Percentiles rank a stretch among this genome's conserved stretches.
These are phyloP conservation scores for Botrytis squamosa DNA, from an alignment of 2,329 filamentous ascomycete genomes.

Conservation along the genomic window DNA sequence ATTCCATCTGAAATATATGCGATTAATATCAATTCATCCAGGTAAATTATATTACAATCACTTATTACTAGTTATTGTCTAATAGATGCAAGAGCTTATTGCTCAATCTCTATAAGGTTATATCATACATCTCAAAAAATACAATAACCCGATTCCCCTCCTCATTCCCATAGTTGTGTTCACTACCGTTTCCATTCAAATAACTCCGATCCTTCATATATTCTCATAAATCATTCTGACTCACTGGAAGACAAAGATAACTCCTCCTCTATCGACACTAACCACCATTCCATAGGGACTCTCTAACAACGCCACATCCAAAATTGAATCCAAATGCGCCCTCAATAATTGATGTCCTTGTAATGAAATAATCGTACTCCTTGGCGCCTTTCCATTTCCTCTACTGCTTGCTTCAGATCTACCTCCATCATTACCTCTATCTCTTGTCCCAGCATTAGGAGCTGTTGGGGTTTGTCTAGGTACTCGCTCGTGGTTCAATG, in stretches of 20 bases:
- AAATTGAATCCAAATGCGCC: conserved; percentile 82
- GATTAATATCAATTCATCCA: neutral
- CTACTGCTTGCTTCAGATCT: conserved; percentile 34
- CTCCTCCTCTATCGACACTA: conserved; percentile 83
- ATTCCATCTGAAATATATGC: neutral
- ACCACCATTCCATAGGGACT: conserved; percentile 90
- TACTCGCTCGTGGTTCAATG: conserved; percentile 60
- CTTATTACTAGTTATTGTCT: neutral
- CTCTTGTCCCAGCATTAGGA: conserved; percentile 36
- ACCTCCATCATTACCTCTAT: conserved; percentile 26
- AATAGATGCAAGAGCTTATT: neutral
- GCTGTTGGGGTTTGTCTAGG: conserved; percentile 35
- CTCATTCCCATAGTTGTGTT: neutral
- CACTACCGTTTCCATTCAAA: conserved; percentile 24
- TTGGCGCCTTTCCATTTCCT: conserved; percentile 51
- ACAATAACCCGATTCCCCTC: neutral
- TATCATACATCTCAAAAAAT: conserved; percentile 3
- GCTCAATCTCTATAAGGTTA: neutral
- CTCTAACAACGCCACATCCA: conserved; percentile 86
- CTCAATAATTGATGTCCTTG: conserved; percentile 85
- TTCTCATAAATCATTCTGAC: neutral
- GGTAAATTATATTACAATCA: neutral
- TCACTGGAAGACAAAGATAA: conserved; percentile 74
- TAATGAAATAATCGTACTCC: conserved; percentile 80
- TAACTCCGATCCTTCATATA: conserved; percentile 21